phyloP scores from a whole-genome alignment of 495 filamentous ascomycete species.

The Xylaria venustula region DNA sequence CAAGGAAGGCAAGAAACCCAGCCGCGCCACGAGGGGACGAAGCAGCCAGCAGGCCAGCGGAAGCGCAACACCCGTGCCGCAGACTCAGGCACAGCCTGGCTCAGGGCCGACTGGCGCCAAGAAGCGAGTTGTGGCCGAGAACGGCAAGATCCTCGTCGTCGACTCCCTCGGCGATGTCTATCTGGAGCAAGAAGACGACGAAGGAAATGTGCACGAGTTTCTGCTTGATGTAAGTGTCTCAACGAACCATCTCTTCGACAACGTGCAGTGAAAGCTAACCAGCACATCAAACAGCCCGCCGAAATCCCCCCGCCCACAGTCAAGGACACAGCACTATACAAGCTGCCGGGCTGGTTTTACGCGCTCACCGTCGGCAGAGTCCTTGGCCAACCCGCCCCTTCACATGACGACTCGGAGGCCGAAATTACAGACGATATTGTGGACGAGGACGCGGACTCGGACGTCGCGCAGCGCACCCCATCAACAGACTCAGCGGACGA shows the following conservation, averaged over 20 bases:
- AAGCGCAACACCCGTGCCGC: slow-evolving; percentile 25
- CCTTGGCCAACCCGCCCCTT: slow-evolving; percentile 34
- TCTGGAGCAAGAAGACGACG: slow-evolving; percentile 83
- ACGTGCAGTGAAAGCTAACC: not conserved
- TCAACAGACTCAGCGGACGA: slow-evolving; percentile 52
- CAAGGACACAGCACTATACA: slow-evolving; percentile 66
- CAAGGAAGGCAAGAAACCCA: slow-evolving; percentile 31
- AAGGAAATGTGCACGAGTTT: slow-evolving; percentile 78
- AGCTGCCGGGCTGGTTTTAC: slow-evolving; percentile 66
- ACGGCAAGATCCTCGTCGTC: slow-evolving; percentile 91
- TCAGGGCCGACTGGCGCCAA: slow-evolving; percentile 62
- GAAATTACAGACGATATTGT: slow-evolving; percentile 37
- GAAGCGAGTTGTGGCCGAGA: slow-evolving; percentile 85
- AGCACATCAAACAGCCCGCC: slow-evolving; percentile 43
- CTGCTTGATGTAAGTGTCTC: slow-evolving; percentile 68
- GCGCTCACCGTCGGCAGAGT: slow-evolving; percentile 55
- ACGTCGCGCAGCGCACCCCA: slow-evolving; percentile 40
- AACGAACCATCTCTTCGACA: not conserved
- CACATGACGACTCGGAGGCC: slow-evolving; percentile 33
- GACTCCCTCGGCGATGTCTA: slow-evolving; percentile 90
- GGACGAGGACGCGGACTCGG: slow-evolving; percentile 29
- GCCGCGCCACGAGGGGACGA: slow-evolving; percentile 24
- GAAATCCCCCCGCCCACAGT: slow-evolving; percentile 66
- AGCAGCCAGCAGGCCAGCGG: slow-evolving; percentile 33
- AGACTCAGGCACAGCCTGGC: slow-evolving; percentile 21